Base-by-base conservation (phyloP, 1,284 basidiomycete genomes). In the Butyriboletus appendiculatus region DNA sequence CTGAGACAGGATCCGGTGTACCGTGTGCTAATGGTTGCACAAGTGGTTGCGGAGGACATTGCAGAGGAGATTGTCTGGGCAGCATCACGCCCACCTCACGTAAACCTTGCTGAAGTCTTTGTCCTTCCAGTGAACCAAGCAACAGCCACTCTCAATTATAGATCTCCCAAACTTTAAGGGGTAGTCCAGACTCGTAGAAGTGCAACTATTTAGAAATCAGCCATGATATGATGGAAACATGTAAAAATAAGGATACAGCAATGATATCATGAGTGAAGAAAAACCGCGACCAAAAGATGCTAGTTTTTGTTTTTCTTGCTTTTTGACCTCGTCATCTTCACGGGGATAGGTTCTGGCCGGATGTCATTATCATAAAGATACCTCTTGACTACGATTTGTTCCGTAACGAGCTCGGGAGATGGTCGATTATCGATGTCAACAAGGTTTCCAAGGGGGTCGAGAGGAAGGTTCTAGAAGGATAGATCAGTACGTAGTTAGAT, bases 51-150 rank as follows among this genome's bases (percentile, higher is more conserved):
- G 10, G 79, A 87, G 55, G 94, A 96, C 68, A 89, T 96, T 50
- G 96, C 96, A 1, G 96, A 99, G 73, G 94, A 99, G 73, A 96
- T 99, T 65, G 94, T 98, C 12, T 99, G 94, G 94, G 86, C 88
- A 18, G 94, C 96, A 18, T 81, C 88, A 14, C 86, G 95, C 32
- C 92, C 92, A 20, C 79, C 89, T 28, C 92, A 94, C 65, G 90
- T 95, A 47, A 92, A 95, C 67, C 78, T 95, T 45, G 93, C 92
- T 2, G 88, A 93, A 67, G 73, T 90, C 15, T 84, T 85, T 59
- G 81, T 94, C 45, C 81, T 92, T 59, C 90, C 90, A 2, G 87
- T 90, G 32, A 92, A 92, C 70, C 92, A 94, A 75, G 91, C 91
- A 30, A 79, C 81, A 58, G 81, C 89, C 24, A 84, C 78, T 41